Base-by-base conservation (phyloP, 1,284 basidiomycete genomes). In the Moesziomyces antarcticus region DNA sequence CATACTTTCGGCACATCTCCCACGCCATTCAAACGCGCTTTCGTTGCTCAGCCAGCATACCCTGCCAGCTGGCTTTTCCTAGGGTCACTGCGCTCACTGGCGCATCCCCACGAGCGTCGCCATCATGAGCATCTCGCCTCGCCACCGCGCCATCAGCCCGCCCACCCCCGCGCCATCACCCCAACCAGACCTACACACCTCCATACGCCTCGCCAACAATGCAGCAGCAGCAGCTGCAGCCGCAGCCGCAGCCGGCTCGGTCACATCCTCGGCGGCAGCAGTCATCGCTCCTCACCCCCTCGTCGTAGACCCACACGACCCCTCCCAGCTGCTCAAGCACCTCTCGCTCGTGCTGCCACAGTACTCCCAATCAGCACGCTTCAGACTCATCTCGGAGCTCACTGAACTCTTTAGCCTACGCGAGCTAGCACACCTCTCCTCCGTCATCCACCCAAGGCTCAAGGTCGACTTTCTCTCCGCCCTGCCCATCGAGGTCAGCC, bases 381-480 rank as follows among this genome's bases (percentile, higher is more conserved):
- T 67, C 64, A 61, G 58, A 35, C 73, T 84, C 48, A 65, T 84
- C 50, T 64, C 74, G 9, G 72, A 69, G 30, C 63, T 84, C 10
- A 57, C 81, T 20, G 71, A 75, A n/a, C 67, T 77, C 33, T 78
- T 80, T 75, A 88, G 89, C 2, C 88, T 91, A 3, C 86, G 89
- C 10, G 93, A 97, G 79, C 89, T 97, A 14, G 87, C 92, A 16
- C 91, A 91, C 81, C 87, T 97, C 58, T 92, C 91, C 0, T 88
- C 85, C 22, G 84, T 86, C 55, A 91, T 97, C 82, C 87, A 90
- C 0, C 92, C 93, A 0, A 88, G 92, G 33, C 89, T 97, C 74
- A 91, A 92, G 80, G 89, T 93, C 7, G 94, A 98, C 83, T 95
- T 96, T 82, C 87, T 97, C 24, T 86, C 87, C 5, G 89, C 91